Evolutionary conservation across 83 land plant species (phyloP), one percentile per base, ranked within the genome.

Genomic region (Picea abies): DNA sequence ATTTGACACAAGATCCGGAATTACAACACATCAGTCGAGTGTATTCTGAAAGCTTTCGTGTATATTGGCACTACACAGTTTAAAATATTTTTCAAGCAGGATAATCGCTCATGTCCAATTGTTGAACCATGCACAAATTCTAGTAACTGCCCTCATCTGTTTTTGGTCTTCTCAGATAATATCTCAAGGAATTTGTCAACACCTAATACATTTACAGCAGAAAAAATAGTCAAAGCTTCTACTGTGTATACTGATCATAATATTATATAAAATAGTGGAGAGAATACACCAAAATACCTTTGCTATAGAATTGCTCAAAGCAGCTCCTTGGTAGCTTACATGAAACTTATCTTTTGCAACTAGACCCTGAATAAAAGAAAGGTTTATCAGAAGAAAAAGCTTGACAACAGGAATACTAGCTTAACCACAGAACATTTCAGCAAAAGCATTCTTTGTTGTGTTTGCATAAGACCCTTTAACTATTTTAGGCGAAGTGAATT

Each of bases 301-400:
- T 71, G 97, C 91, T 83, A 94, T 81, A 11, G 97, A 89, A 25
- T 61, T 85, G 82, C 86, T 91, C 58, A 96, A 68, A 63, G 95
- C 96, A 22, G 92, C 92, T 61, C 99, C 99, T 72, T 92, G 83
- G 82, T 98, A 98, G 85, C 92, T 96, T 60, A 98, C 99, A 90
- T 94, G 91, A 75, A 98, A 98, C 82, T 90, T 98, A 73, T 97
- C 97, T 87, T 94, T 98, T 32, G 99, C 99, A n/a, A 96, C 95
- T 80, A 98, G 70, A 11, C 99, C 99, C 99, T 97, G 82, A 23
- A 16, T 76, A 19, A 72, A 5, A 80, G 25, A 75, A 67, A 5
- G 62, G 23, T 60, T 41, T 16, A 72, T 29, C 7, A 66, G 62
- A 67, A 22, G 70, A 65, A 65, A 37, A 68, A 8, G 20, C 60